These are phyloP conservation scores for Datisca glomerata DNA, from an alignment of 306 rosid species.

Conservation along the genomic window DNA sequence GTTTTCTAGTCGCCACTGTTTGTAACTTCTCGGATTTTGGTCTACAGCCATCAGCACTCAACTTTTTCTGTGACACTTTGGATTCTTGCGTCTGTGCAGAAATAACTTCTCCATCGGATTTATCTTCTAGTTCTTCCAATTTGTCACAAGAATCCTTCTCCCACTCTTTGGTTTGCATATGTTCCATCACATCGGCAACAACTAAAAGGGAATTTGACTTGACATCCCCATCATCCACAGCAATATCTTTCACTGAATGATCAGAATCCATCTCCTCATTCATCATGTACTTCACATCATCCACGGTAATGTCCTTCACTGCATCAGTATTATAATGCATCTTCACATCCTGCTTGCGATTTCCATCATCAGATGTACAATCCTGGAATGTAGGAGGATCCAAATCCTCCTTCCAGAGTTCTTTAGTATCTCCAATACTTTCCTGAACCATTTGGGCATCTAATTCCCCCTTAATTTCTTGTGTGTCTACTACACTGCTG, in stretches of 20 bases:
- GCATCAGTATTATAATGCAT: conserved; percentile 34
- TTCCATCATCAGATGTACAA: conserved; percentile 53
- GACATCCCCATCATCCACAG: conserved; percentile 69
- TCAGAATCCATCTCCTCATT: conserved; percentile 37
- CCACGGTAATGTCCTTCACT: conserved; percentile 84
- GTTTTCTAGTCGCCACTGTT: conserved; percentile 39
- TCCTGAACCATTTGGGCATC: conserved; percentile 31
- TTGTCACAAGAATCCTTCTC: conserved; percentile 26
- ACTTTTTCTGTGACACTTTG: conserved; percentile 28
- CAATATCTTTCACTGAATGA: conserved; percentile 76
- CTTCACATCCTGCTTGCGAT: conserved; percentile 35
- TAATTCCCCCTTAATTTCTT: conserved; percentile 42
- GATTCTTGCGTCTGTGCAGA: conserved; percentile 27
- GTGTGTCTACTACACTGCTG: conserved; percentile 65
- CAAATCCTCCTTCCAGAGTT: conserved; percentile 54
- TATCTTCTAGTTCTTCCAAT: conserved; percentile 26
- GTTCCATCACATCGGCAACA: conserved; percentile 25
- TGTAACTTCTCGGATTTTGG: conserved; percentile 48
- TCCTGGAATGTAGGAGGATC: conserved; percentile 68
- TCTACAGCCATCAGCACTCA: conserved; percentile 32
- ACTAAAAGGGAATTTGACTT: conserved; percentile 28
- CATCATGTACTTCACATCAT: conserved; percentile 64
- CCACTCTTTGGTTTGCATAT: conserved; percentile 45
- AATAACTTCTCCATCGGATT: conserved; percentile 36
- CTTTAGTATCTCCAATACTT: conserved; percentile 25